Evolutionary conservation across 179 eudicot species (phyloP), one percentile per base, ranked within the genome.

Genomic region (Beta corolliflora): DNA sequence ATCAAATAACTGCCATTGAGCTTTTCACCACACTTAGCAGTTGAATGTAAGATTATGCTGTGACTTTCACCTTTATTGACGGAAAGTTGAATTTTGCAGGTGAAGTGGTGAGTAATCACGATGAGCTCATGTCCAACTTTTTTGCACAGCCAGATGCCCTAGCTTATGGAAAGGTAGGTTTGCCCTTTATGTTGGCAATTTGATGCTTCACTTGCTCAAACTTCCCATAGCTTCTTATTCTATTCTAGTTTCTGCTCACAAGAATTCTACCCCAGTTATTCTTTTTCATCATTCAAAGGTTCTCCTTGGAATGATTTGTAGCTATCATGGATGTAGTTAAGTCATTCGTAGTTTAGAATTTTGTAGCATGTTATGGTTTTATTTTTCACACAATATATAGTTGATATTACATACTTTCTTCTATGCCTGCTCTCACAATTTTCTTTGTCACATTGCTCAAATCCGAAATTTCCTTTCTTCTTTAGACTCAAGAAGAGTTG

Each of bases 71-170:
- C 59, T 21, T 50, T 74, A 8, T 58, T 60, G 23, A 79, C 19
- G 29, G 46, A 78, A 25, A 73, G 65, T 69, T 84, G 59, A 64
- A 77, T 72, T 14, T 83, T 87, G 77, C 92, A 97, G 99, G 92
- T 76, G 99, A 97, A 90, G 88, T 88, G 71, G 99, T 93, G 58
- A 90, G 92, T 80, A 97, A 94, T 84, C 99, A 97, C 75, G 99
- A 97, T 89, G 99, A 97, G 90, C 94, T 97, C 73, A 97, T 97
- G 99, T 97, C 99, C 4, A 97, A 97, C 91, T 97, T 97, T 83
- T 97, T 97, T 83, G 99, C 99, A 68, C 99, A 97, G 84, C 95
- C 99, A 63, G 99, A 97, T 88, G 99, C 99, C 83, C 93, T 97
- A 80, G 99, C 99, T 80, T 93, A 94, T 84, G 98, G 99, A 84